Conservation (phyloP, 805 yeast genomes). For the Monosporozyma yasuniensis region DNA sequence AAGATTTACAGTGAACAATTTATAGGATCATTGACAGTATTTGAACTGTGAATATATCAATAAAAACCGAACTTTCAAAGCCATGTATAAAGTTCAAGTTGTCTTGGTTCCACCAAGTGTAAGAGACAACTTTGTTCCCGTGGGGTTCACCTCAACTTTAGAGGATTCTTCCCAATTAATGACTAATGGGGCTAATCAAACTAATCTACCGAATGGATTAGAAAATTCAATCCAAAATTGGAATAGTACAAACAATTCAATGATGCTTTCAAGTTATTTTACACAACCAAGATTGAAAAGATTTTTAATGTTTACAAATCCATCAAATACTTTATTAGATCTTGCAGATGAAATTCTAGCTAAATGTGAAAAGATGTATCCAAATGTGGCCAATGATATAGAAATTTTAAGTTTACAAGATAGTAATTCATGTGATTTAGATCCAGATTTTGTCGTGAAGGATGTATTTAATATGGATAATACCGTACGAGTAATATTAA, state of each 20-base stretch:
- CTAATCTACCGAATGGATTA: slow-evolving; percentile 10
- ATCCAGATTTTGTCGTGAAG: slow-evolving; percentile 60
- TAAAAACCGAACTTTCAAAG: background rate
- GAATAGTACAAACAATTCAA: slow-evolving; percentile 7
- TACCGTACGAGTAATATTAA: slow-evolving; percentile 39
- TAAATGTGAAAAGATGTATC: slow-evolving; percentile 57
- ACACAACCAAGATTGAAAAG: slow-evolving; percentile 33
- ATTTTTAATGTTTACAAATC: slow-evolving; percentile 56
- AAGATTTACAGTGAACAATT: background rate
- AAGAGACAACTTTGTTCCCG: slow-evolving; percentile 15
- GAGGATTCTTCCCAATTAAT: slow-evolving; percentile 23
- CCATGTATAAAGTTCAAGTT: slow-evolving; percentile 38
- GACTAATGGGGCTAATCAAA: slow-evolving; percentile 6
- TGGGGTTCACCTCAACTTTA: slow-evolving; percentile 13
- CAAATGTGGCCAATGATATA: slow-evolving; percentile 43
- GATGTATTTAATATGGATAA: slow-evolving; percentile 52
- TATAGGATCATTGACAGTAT: background rate
- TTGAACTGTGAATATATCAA: background rate
- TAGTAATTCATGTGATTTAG: slow-evolving; percentile 59
- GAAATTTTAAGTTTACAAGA: slow-evolving; percentile 60
- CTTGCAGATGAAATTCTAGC: slow-evolving; percentile 46
- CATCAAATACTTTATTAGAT: slow-evolving; percentile 37
- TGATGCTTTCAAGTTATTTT: slow-evolving; percentile 7
- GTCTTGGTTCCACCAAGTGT: slow-evolving; percentile 37
- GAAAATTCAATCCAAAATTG: slow-evolving; percentile 6